Conservation (phyloP, 2,329 filamentous ascomycete genomes). For the Amauroascus niger region DNA sequence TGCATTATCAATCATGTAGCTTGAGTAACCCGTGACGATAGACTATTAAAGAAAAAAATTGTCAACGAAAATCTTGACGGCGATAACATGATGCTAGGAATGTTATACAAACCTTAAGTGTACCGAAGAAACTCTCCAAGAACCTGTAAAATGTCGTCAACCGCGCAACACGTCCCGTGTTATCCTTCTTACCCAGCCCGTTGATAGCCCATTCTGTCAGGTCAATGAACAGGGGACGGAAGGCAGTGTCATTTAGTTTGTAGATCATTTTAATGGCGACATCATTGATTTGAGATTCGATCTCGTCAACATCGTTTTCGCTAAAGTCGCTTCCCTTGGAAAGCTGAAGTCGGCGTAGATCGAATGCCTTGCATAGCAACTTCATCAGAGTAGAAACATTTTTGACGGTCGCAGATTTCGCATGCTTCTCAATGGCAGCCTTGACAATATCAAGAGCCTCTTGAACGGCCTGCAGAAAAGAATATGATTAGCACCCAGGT, state of each 20-base stretch:
- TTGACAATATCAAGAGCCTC: constrained; percentile 63
- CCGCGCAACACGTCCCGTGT: constrained; percentile 49
- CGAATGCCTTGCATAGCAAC: constrained; percentile 46
- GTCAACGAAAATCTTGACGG: background rate
- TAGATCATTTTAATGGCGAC: constrained; percentile 82
- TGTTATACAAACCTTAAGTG: constrained; percentile 53
- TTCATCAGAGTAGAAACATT: constrained; percentile 60
- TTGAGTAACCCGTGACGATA: constrained; percentile 85
- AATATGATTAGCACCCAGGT: constrained; percentile 16
- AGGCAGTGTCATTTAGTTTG: constrained; percentile 89
- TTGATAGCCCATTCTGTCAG: constrained; percentile 71
- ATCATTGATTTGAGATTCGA: constrained; percentile 59
- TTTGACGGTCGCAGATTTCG: constrained; percentile 69
- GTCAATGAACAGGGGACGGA: constrained; percentile 80
- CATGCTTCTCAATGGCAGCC: constrained; percentile 62
- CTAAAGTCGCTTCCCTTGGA: constrained; percentile 34
- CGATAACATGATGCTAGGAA: constrained; percentile 13
- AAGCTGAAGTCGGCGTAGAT: constrained; percentile 36
- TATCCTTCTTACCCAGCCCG: constrained; percentile 53
- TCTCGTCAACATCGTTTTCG: constrained; percentile 40
- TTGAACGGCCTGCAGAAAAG: constrained; percentile 46
- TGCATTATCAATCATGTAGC: constrained; percentile 69
- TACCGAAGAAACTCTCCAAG: constrained; percentile 67
- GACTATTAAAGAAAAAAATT: constrained; percentile 41
- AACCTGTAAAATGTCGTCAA: constrained; percentile 74